These are phyloP conservation scores for Beauveria sp. DNA, from an alignment of 2,329 filamentous ascomycete genomes.

Conservation along the genomic window DNA sequence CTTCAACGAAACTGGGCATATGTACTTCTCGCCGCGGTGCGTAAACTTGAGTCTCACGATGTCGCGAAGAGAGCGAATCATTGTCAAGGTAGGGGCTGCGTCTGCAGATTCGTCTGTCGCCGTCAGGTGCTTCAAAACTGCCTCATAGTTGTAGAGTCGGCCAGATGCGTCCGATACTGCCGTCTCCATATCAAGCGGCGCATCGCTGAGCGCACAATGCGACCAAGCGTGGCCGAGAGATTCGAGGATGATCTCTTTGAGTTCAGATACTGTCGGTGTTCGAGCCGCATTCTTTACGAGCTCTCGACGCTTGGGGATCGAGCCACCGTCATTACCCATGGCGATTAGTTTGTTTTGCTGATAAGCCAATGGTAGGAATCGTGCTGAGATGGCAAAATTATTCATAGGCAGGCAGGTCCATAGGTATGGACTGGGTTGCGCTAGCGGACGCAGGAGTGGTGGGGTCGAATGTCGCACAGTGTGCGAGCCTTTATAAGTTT, in stretches of 20 bases:
- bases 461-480: conserved; percentile 5
- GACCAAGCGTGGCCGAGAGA: conserved; percentile 81
- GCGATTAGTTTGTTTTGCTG: conserved; percentile 10
- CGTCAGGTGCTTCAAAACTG: conserved; percentile 59
- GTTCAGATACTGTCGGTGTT: conserved; percentile 70
- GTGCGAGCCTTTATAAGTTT: background rate
- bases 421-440: background rate
- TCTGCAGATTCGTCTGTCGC: conserved; percentile 52
- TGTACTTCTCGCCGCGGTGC: conserved; percentile 49
- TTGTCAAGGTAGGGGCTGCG: conserved; percentile 37
- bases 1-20: conserved; percentile 84
- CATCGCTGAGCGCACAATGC: conserved; percentile 78
- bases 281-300: conserved; percentile 91
- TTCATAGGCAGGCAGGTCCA: too few species aligned
- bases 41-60: conserved; percentile 76
- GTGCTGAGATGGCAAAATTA: background rate
- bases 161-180: conserved; percentile 81
- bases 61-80: conserved; percentile 77
- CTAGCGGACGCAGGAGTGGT: background rate
- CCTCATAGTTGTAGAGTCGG: conserved; percentile 90
- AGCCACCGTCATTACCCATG: conserved; percentile 98
- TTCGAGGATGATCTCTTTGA: conserved; percentile 83
- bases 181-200: conserved; percentile 58
- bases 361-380: background rate
- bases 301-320: conserved; percentile 90